Evolutionary conservation across 805 yeast species (phyloP).

Genomic region (Kodamaea fukazawae): DNA sequence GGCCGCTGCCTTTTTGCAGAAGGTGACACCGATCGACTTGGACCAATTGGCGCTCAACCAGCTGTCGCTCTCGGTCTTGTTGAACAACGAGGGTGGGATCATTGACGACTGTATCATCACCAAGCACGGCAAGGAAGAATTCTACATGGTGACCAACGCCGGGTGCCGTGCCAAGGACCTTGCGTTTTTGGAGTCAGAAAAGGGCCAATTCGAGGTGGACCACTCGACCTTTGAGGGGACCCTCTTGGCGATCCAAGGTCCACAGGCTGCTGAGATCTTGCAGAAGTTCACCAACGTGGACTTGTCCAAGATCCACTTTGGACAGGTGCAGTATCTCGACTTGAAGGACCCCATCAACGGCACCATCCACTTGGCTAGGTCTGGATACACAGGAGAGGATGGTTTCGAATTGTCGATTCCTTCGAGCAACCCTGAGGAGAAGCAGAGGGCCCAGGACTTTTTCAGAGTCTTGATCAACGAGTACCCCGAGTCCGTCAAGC

Average conservation of each 20-base stretch:
- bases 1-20: conserved; percentile 66
- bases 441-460: conserved; percentile 51
- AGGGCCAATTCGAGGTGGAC: conserved; percentile 38
- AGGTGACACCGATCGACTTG: conserved; percentile 86
- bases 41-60: conserved; percentile 50
- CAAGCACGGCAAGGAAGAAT: conserved; percentile 71
- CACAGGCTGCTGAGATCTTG: conserved; percentile 67
- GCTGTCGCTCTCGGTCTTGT: conserved; percentile 74
- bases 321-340: conserved; percentile 50
- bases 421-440: conserved; percentile 36
- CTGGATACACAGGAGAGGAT: conserved; percentile 98
- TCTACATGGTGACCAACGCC: conserved; percentile 92
- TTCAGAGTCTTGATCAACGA: conserved; percentile 57
- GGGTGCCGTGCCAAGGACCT: conserved; percentile 86
- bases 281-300: conserved; percentile 60
- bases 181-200: conserved; percentile 56
- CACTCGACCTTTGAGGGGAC: conserved; percentile 61
- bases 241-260: conserved; percentile 91
- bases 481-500: conserved; percentile 57
- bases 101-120: conserved; percentile 92
- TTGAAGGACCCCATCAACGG: conserved; percentile 37
- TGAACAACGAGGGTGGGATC: conserved; percentile 74
- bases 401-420: conserved; percentile 92
- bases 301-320: conserved; percentile 67
- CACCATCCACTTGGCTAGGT: conserved; percentile 78